Evolutionary conservation across 164 flowering plant genomes (phyloP).

Genomic region (Stephania yunnanensis): DNA sequence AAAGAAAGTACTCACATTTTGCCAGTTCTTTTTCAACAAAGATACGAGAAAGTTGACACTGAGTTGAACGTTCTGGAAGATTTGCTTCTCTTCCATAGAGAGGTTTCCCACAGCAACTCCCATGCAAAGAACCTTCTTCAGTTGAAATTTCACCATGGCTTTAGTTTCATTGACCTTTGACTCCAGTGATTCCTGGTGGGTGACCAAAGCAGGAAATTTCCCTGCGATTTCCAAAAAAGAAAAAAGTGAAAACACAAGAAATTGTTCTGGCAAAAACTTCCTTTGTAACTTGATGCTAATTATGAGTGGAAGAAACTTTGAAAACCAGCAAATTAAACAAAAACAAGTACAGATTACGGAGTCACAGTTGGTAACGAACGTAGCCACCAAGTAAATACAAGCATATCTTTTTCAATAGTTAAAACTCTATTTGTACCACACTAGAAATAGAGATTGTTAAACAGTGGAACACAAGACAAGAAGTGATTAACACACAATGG

Average conservation of each 20-base stretch:
- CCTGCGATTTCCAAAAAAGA: conserved; percentile 32
- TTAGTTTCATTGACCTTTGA: conserved; percentile 69
- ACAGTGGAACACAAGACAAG: too few relatives aligned
- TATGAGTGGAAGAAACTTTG: neutral
- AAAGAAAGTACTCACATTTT: conserved; percentile 48
- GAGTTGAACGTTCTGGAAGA: conserved; percentile 71
- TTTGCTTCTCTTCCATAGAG: conserved; percentile 78
- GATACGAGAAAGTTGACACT: conserved; percentile 74
- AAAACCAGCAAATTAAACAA: neutral
- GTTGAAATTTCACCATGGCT: conserved; percentile 73
- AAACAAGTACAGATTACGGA: neutral
- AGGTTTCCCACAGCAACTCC: conserved; percentile 78
- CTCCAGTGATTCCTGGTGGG: conserved; percentile 74
- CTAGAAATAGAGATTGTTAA: too few relatives aligned
- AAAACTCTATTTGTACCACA: too few relatives aligned
- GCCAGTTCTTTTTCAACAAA: conserved; percentile 77
- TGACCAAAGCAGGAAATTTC: conserved; percentile 72
- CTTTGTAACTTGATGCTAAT: neutral
- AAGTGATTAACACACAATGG: neutral
- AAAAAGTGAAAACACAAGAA: neutral
- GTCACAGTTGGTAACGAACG: neutral
- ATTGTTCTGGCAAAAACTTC: neutral
- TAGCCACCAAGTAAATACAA: neutral
- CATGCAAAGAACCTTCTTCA: conserved; percentile 87
- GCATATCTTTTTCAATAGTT: neutral